phyloP scores from a whole-genome alignment of 2,329 filamentous ascomycete species.

The Stromatinia cepivora region DNA sequence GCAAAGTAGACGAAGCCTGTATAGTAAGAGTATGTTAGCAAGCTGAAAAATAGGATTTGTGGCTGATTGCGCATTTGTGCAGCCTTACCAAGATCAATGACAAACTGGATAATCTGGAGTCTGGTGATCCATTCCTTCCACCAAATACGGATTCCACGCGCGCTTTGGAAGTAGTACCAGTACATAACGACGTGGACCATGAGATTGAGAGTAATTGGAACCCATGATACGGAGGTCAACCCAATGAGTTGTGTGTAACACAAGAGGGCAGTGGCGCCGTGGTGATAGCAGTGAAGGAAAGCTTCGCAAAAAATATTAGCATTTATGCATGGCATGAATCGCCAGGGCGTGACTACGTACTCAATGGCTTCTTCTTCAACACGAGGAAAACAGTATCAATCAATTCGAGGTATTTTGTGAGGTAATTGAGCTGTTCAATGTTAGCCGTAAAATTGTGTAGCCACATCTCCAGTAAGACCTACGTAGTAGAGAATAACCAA shows the following conservation, averaged over 20 bases:
- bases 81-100: constrained; percentile 83
- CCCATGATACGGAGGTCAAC: constrained; percentile 91
- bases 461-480: constrained; percentile 46
- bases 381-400: constrained; percentile 95
- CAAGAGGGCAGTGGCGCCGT: constrained; percentile 92
- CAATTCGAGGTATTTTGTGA: constrained; percentile 96
- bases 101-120: constrained; percentile 94
- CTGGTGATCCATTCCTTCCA: constrained; percentile 99
- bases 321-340: constrained; percentile 11
- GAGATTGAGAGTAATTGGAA: constrained; percentile 88
- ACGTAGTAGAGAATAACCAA: constrained; percentile 97
- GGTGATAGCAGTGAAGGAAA: constrained; percentile 99
- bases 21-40: constrained; percentile 31
- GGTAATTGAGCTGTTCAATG: constrained; percentile 78
- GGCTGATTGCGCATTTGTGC: constrained; percentile 11
- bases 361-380: constrained; percentile 99
- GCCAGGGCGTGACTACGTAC: constrained; percentile 46
- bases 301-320: constrained; percentile 51
- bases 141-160: constrained; percentile 92
- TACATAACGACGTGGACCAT: constrained; percentile 98
- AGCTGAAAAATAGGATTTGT: constrained; percentile 25
- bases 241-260: constrained; percentile 98
- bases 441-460: constrained; percentile 42
- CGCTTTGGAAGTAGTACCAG: constrained; percentile 99
- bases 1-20: constrained; percentile 96